phyloP scores from a whole-genome alignment of 495 filamentous ascomycete species.

The Geopyxis carbonaria region DNA sequence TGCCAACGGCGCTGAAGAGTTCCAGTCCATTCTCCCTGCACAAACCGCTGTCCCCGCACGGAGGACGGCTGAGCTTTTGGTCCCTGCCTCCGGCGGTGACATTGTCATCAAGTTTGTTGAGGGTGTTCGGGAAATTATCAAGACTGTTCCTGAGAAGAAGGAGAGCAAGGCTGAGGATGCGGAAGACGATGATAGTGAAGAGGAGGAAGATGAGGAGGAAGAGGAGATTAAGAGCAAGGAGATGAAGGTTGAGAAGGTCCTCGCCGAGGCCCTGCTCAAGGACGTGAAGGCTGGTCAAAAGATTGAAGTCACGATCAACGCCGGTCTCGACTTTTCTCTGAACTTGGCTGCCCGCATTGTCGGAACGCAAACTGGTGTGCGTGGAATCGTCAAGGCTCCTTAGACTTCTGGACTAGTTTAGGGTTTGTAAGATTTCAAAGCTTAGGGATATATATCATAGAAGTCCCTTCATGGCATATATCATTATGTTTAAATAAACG shows the following conservation, averaged over 20 bases:
- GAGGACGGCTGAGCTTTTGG: slow-evolving; percentile 56
- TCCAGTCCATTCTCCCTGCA: slow-evolving; percentile 58
- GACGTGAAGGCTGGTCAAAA: slow-evolving; percentile 74
- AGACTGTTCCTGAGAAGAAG: slow-evolving; percentile 66
- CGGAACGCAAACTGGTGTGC: slow-evolving; percentile 67
- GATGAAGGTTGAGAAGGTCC: slow-evolving; percentile 71
- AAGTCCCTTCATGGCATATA: too few relatives aligned
- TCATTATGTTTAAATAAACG: too few relatives aligned
- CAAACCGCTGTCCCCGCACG: slow-evolving; percentile 85
- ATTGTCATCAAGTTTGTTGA: slow-evolving; percentile 76
- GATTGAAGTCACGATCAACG: slow-evolving; percentile 82
- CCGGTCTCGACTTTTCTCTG: slow-evolving; percentile 57
- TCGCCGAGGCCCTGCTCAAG: slow-evolving; percentile 73
- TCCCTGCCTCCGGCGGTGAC: slow-evolving; percentile 61
- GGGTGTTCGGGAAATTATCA: slow-evolving; percentile 72
- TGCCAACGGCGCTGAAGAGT: slow-evolving; percentile 43
- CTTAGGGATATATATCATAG: too few relatives aligned
- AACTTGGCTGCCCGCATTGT: slow-evolving; percentile 70
- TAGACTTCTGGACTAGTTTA: slow-evolving; percentile 1
- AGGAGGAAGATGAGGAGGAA: slow-evolving; percentile 62
- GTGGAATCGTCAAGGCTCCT: slow-evolving; percentile 43
- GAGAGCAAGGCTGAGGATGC: slow-evolving; percentile 37
- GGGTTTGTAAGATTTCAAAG: too few relatives aligned
- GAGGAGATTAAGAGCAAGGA: slow-evolving; percentile 76
- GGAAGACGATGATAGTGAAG: slow-evolving; percentile 48